A percentile compares a stretch with the other conserved stretches of the same genome.
These are phyloP conservation scores for Eutrema salsugineum DNA, from an alignment of 441 rosid species.

Conservation along the genomic window DNA sequence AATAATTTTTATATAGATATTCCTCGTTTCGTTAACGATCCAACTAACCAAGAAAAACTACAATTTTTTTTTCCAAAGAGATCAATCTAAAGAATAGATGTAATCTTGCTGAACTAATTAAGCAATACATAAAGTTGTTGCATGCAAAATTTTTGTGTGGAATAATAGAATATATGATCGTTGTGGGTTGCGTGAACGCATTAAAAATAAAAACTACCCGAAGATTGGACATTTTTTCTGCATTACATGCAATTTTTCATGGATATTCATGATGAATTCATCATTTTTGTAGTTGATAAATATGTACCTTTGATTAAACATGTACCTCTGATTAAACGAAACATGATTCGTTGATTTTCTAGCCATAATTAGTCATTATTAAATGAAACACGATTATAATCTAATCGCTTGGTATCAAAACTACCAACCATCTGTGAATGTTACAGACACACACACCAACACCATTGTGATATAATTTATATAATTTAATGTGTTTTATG, in stretches of 20 bases:
- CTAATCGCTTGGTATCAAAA: neutral
- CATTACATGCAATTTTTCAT: too few species aligned
- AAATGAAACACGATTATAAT: neutral
- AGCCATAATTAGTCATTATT: neutral
- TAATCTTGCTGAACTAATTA: neutral
- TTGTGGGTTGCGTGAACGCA: too few species aligned
- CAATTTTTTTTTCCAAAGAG: too few species aligned
- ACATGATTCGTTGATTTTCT: neutral
- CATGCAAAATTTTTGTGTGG: neutral
- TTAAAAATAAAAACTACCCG: too few species aligned
- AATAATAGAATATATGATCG: neutral
- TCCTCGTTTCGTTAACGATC: too few species aligned
- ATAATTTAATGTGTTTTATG: neutral
- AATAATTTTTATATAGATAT: too few species aligned
- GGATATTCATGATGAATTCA: too few species aligned
- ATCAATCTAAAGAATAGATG: too few species aligned
- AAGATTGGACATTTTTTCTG: too few species aligned
- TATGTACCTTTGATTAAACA: too few species aligned
- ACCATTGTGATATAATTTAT: neutral
- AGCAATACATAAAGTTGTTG: too few species aligned
- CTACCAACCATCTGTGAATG: constrained; percentile 11
- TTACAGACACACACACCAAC: neutral
- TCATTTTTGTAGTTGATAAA: too few species aligned
- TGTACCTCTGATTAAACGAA: neutral
- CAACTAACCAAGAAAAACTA: neutral